Percentiles rank a stretch among this genome's conserved stretches.
These are phyloP conservation scores for Chalciporus chontae DNA, from an alignment of 768 basidiomycete species.

Conservation along the genomic window DNA sequence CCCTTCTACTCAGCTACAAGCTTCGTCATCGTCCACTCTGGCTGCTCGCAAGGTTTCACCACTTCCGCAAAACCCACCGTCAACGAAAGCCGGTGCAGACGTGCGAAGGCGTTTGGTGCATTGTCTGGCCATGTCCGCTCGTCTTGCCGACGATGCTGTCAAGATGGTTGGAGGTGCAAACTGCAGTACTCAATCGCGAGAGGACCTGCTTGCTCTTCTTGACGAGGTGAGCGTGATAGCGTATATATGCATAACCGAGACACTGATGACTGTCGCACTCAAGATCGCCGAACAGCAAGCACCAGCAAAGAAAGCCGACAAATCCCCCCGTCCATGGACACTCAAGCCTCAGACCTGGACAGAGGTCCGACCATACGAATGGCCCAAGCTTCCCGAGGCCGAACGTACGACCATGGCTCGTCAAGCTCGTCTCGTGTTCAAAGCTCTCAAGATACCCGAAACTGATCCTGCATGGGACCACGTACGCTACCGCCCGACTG, in stretches of 20 bases:
- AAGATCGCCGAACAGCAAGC: conserved; percentile 50
- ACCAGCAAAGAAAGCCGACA: conserved; percentile 33
- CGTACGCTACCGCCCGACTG: conserved; percentile 34
- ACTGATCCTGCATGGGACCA: conserved; percentile 63
- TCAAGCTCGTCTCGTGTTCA: conserved; percentile 47
- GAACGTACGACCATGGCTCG: conserved; percentile 51
- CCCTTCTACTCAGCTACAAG: conserved; percentile 29
- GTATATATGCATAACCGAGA: no score
- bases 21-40: conserved; percentile 28
- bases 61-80: conserved; percentile 17
- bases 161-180: conserved; percentile 44
- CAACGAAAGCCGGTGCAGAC: conserved; percentile 17
- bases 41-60: conserved; percentile 31
- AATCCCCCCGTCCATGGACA: conserved; percentile 43
- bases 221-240: conserved; percentile 40
- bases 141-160: conserved; percentile 37
- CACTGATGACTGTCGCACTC: neutral
- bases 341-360: conserved; percentile 59
- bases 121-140: conserved; percentile 48
- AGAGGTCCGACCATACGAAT: conserved; percentile 69
- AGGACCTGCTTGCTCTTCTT: conserved; percentile 46
- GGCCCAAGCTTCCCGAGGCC: conserved; percentile 44
- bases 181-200: conserved; percentile 32
- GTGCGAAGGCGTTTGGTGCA: conserved; percentile 44
- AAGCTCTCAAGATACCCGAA: conserved; percentile 51